phyloP scores from a whole-genome alignment of 768 basidiomycete species.

The Clitopilus passeckerianus region DNA sequence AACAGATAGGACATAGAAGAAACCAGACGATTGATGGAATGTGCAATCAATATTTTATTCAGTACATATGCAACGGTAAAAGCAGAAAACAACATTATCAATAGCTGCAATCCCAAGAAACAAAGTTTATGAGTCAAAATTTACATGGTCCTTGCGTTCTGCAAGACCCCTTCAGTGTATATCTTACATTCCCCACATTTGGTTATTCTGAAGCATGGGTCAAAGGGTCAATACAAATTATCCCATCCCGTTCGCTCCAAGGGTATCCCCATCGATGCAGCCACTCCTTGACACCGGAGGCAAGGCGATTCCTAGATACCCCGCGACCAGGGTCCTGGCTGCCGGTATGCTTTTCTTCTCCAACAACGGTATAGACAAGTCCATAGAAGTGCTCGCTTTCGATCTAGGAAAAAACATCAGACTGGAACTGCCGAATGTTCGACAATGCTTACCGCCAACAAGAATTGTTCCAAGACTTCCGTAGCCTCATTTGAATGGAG shows the following conservation, averaged over 20 bases:
- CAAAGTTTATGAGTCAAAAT: not conserved
- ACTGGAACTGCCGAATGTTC: not conserved
- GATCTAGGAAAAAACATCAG: slow-evolving; percentile 39
- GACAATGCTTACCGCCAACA: slow-evolving; percentile 66
- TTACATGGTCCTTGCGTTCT: not conserved
- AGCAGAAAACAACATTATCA: not conserved
- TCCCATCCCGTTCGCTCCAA: slow-evolving; percentile 90
- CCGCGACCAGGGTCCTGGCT: slow-evolving; percentile 82
- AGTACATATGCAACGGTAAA: not conserved
- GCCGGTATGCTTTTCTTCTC: slow-evolving; percentile 95
- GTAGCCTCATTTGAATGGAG: slow-evolving; percentile 91
- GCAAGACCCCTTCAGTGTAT: not conserved
- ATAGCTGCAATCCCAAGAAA: not conserved
- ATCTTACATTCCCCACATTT: not conserved
- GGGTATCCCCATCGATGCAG: slow-evolving; percentile 93
- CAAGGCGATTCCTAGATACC: slow-evolving; percentile 77
- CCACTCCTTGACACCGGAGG: slow-evolving; percentile 86
- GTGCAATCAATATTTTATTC: not conserved
- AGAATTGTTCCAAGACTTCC: slow-evolving; percentile 85
- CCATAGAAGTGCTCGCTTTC: slow-evolving; percentile 89
- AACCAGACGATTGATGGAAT: not conserved
- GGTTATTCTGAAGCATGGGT: slow-evolving; percentile 56
- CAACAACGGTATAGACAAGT: slow-evolving; percentile 84
- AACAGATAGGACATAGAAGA: not conserved
- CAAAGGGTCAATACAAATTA: slow-evolving; percentile 82